These are phyloP conservation scores for Rubia yunnanensis DNA, from an alignment of 257 asterid species.

Conservation along the genomic window DNA sequence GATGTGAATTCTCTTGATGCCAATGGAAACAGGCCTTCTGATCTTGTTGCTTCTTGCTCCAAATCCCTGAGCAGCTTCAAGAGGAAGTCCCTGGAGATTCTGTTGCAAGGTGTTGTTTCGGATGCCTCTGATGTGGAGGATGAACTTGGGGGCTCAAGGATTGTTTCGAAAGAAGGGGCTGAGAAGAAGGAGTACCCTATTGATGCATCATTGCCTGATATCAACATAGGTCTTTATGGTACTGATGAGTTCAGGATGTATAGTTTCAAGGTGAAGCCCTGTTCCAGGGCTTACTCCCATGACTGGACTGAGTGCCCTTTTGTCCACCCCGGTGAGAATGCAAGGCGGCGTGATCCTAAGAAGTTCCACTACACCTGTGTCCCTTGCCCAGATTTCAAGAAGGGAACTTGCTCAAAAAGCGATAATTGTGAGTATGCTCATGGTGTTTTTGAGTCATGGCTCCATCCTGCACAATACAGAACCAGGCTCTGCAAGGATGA, in stretches of 20 bases:
- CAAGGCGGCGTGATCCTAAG: slow-evolving; percentile 52
- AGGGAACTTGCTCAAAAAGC: slow-evolving; percentile 56
- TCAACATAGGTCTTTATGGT: slow-evolving; percentile 36
- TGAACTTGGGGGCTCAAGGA: slow-evolving; percentile 19
- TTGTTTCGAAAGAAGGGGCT: slow-evolving; percentile 15
- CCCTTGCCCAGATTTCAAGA: slow-evolving; percentile 93
- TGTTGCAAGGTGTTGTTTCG: slow-evolving; percentile 39
- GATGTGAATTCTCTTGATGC: slow-evolving; percentile 45
- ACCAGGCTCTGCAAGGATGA: slow-evolving; percentile 91
- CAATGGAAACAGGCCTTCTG: slow-evolving; percentile 53
- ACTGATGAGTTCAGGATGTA: slow-evolving; percentile 49
- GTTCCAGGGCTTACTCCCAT: slow-evolving; percentile 50
- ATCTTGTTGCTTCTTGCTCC: slow-evolving; percentile 38
- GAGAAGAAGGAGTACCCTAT: slow-evolving; percentile 74
- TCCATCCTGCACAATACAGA: slow-evolving; percentile 87
- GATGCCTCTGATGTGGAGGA: slow-evolving; percentile 25
- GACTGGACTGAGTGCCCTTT: slow-evolving; percentile 55
- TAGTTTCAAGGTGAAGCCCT: slow-evolving; percentile 46
- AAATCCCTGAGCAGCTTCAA: slow-evolving; percentile 25
- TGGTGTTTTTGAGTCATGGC: slow-evolving; percentile 94
- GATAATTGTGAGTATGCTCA: slow-evolving; percentile 84
- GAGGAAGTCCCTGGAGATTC: slow-evolving; percentile 46
- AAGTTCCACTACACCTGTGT: slow-evolving; percentile 63
- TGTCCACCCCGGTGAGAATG: slow-evolving; percentile 47
- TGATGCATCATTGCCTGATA: slow-evolving; percentile 45